Evolutionary conservation across 441 rosid species (phyloP).

Genomic region (Brassica hybrid): DNA sequence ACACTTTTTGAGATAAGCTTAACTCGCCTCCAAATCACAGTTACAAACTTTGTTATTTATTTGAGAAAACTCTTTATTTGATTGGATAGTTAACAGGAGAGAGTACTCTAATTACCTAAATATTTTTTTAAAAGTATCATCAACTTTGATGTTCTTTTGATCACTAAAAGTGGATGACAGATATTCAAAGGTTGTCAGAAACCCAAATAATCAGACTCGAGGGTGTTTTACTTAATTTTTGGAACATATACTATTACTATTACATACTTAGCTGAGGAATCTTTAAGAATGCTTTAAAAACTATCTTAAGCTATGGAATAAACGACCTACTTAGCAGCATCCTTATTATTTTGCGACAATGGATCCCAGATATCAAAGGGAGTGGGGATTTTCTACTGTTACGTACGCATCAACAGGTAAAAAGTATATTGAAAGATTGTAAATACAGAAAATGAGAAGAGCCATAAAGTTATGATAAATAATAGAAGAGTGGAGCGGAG

Average conservation of each 20-base stretch:
- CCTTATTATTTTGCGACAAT: background rate
- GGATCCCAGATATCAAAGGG: constrained; percentile 12
- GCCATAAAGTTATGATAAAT: background rate
- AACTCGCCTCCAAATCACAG: constrained; percentile 2
- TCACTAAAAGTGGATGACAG: constrained; percentile 30
- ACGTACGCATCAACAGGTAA: constrained; percentile 1
- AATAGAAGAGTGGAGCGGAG: background rate
- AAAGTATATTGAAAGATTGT: background rate
- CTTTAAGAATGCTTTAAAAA: background rate
- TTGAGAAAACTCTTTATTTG: too few relatives aligned
- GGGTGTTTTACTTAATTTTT: background rate
- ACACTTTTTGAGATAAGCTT: background rate
- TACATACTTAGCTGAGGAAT: constrained; percentile 17
- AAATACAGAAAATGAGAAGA: background rate
- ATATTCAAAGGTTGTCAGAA: constrained; percentile 40
- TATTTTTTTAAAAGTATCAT: background rate
- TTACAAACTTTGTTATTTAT: background rate
- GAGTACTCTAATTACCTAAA: background rate
- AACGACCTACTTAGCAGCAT: background rate
- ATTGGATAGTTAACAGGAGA: background rate
- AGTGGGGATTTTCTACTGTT: background rate
- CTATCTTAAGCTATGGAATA: background rate
- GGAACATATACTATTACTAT: background rate
- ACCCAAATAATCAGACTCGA: constrained; percentile 10
- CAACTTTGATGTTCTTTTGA: constrained; percentile 13